Percentiles rank a stretch among this genome's conserved stretches.
Evolutionary conservation across 2,329 filamentous ascomycete genomes (phyloP).

Genomic region (Neofusicoccum sp.): DNA sequence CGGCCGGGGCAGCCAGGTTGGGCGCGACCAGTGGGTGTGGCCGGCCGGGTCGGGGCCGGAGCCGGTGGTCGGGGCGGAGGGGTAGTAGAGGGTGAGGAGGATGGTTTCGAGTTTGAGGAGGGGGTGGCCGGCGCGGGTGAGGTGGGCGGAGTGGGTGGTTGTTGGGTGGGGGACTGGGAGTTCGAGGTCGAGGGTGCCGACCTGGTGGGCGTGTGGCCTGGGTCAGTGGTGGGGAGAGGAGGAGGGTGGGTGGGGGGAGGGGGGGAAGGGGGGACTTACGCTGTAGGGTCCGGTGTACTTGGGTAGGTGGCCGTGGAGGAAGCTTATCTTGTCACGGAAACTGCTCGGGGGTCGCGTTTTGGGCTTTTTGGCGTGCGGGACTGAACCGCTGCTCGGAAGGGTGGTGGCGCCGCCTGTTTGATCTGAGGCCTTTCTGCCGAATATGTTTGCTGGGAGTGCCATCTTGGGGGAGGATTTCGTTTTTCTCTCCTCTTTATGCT

Average conservation of each 20-base stretch:
- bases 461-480: neutral
- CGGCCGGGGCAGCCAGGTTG: slow-evolving; percentile 63
- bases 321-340: slow-evolving; percentile 48
- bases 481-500: neutral
- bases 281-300: slow-evolving; percentile 54
- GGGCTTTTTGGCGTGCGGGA: slow-evolving; percentile 43
- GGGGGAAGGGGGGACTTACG: slow-evolving; percentile 19
- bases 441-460: slow-evolving; percentile 1
- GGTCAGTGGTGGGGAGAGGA: neutral
- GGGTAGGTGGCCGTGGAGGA: slow-evolving; percentile 47
- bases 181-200: slow-evolving; percentile 56
- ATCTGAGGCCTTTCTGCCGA: neutral
- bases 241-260: neutral
- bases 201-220: slow-evolving; percentile 21
- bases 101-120: slow-evolving; percentile 58
- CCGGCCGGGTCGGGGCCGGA: slow-evolving; percentile 39
- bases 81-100: slow-evolving; percentile 66
- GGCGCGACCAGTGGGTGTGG: slow-evolving; percentile 49
- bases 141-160: slow-evolving; percentile 45
- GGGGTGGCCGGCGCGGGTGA: slow-evolving; percentile 48
- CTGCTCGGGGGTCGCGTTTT: slow-evolving; percentile 48
- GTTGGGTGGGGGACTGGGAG: slow-evolving; percentile 49
- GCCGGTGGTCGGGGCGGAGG: slow-evolving; percentile 49
- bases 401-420: neutral
- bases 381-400: neutral